Base-by-base conservation (phyloP, 2,329 filamentous ascomycete genomes). In the Metarhizium guizhouense region DNA sequence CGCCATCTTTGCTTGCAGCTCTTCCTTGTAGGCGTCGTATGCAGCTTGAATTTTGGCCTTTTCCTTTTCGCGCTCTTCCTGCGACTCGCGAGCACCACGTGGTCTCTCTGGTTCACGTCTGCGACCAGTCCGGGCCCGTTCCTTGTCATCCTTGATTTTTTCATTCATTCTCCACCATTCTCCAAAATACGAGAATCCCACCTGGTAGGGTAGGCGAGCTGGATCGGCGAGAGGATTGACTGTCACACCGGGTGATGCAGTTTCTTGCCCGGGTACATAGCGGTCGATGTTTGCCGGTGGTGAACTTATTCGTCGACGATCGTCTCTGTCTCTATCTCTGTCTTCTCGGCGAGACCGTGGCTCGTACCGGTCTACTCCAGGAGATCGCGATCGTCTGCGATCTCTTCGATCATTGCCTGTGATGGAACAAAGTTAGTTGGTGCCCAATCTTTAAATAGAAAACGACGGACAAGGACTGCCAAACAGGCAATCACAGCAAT, bases 101-200 rank as follows among this genome's bases (percentile, higher is more conserved):
- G 82, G 70, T 14, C 83, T 76, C 30, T 84, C 83, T 11, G 84
- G 79, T 61, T 85, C 82, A 40, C 85, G 81, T 32, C 87, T 79
- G 42, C 86, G 84, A 32, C 88, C 88, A 47, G 83, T 85, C 59
- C 84, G 83, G 30, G 77, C 75, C 36, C 86, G 82, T 64, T 93
- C 88, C 64, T 85, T 87, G 58, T 92, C 88, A 52, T 92, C 87
- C 70, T 90, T 92, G 66, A 92, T 87, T 65, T 85, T 85, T 68
- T 92, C 87, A 62, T 92, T 90, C 61, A 85, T 77, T 58, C 88
- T 82, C 88, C 88, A 93, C 88, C 88, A 93, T 69, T 93, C 88
- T 18, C 88, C 85, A 64, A 90, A 93, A 70, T 87, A 93, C 14
- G 88, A 92, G 70, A 93, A 93, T 2, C 88, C 88, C 55, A 92